Percentiles rank a stretch among this genome's conserved stretches.
These are phyloP conservation scores for Solanum peruvianum DNA, from an alignment of 257 asterid species.

Conservation along the genomic window DNA sequence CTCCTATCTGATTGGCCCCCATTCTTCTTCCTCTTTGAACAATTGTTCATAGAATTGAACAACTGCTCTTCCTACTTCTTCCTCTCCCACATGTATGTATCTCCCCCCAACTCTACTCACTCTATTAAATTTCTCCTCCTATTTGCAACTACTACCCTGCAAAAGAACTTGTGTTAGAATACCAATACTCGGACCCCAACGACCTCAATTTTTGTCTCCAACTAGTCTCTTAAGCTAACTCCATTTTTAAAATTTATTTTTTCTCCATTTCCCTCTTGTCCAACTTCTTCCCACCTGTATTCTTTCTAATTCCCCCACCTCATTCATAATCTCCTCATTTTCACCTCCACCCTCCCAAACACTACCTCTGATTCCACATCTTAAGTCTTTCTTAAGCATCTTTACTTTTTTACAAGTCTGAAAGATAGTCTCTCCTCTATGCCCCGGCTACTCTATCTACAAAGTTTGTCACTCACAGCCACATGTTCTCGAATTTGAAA, in stretches of 20 bases:
- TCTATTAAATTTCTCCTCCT: background rate
- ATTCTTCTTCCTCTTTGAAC: background rate
- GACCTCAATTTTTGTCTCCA: background rate
- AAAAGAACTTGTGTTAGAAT: background rate
- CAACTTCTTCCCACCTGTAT: background rate
- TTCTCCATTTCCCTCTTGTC: background rate
- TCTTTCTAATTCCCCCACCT: background rate
- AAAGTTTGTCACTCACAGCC: background rate
- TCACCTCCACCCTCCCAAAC: background rate
- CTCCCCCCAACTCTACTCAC: background rate
- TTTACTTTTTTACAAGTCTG: background rate
- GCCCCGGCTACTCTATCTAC: background rate
- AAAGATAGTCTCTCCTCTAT: background rate
- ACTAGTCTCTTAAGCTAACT: background rate
- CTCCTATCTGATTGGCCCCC: background rate
- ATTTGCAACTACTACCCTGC: background rate
- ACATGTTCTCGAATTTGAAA: background rate
- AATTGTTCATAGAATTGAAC: too few relatives aligned
- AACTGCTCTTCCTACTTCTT: background rate
- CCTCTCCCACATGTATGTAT: background rate
- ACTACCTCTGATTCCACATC: background rate
- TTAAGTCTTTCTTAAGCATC: background rate
- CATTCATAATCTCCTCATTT: background rate
- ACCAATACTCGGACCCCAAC: background rate
- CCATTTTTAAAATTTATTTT: background rate